Percentiles rank a stretch among this genome's conserved stretches.
Conservation (phyloP, 139 green algal genomes). For the Eudorina sp. region DNA sequence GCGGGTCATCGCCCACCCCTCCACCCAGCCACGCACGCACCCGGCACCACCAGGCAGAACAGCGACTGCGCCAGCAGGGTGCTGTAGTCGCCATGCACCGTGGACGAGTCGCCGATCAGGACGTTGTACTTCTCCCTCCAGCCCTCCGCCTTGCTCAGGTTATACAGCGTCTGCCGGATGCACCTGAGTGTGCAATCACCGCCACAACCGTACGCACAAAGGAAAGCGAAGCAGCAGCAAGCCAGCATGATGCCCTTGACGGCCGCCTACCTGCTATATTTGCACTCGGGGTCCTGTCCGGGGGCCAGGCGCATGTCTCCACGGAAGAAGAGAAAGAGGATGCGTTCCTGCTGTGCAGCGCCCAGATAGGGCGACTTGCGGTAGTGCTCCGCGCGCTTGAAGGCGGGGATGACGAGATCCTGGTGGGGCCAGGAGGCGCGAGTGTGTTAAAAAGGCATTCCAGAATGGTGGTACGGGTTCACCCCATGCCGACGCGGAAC, state of each 20-base stretch:
- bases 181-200: conserved; percentile 35
- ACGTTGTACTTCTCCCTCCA: conserved; percentile 55
- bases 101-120: background rate
- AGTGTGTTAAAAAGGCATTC: no score
- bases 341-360: background rate
- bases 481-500: no score
- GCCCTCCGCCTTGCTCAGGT: conserved; percentile 20
- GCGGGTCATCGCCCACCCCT: no score
- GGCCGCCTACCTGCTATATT: conserved; percentile 57
- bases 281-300: conserved; percentile 43
- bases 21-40: conserved; percentile 6
- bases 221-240: background rate
- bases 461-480: no score
- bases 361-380: conserved; percentile 48
- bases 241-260: background rate
- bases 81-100: conserved; percentile 47
- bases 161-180: conserved; percentile 60
- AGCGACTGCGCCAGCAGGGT: conserved; percentile 49
- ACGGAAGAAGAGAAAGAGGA: conserved; percentile 55
- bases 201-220: background rate
- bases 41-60: conserved; percentile 72
- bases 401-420: conserved; percentile 71
- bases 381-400: conserved; percentile 58
- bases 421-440: conserved; percentile 17
- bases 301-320: conserved; percentile 45